A percentile compares a stretch with the other conserved stretches of the same genome.
phyloP scores from a whole-genome alignment of 1,284 basidiomycete genomes.

The Malassezia psittaci region DNA sequence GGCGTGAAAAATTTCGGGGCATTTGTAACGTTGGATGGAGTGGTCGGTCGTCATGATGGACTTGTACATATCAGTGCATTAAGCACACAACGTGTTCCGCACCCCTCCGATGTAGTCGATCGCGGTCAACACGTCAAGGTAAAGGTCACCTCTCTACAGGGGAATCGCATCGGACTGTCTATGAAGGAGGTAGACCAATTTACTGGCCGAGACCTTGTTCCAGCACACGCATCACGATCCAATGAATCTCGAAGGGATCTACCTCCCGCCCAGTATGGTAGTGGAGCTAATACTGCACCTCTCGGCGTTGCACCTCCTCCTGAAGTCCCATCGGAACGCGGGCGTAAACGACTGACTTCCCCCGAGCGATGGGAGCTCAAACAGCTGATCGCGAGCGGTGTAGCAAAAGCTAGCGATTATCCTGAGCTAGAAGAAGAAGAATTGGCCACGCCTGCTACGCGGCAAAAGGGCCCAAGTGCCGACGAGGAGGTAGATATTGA shows the following conservation, averaged over 20 bases:
- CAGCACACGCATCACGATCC: slow-evolving; percentile 56
- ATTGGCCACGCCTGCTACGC: slow-evolving; percentile 29
- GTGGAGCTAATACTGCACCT: slow-evolving; percentile 52
- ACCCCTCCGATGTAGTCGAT: slow-evolving; percentile 72
- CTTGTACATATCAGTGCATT: slow-evolving; percentile 93
- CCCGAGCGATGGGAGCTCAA: slow-evolving; percentile 99
- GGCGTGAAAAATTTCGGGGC: slow-evolving; percentile 90
- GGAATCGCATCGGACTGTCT: slow-evolving; percentile 68
- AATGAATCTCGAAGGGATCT: slow-evolving; percentile 14
- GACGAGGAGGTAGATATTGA: slow-evolving; percentile 80
- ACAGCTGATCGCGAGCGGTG: slow-evolving; percentile 91
- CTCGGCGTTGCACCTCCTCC: slow-evolving; percentile 20
- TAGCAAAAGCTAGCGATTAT: slow-evolving; percentile 82
- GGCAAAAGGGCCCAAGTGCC: slow-evolving; percentile 24
- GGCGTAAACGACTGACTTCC: slow-evolving; percentile 71
- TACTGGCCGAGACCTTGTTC: slow-evolving; percentile 78
- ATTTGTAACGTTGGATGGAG: slow-evolving; percentile 78
- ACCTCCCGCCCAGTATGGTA: slow-evolving; percentile 26
- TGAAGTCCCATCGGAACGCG: slow-evolving; percentile 13
- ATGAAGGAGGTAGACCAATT: slow-evolving; percentile 96
- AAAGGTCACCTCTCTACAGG: slow-evolving; percentile 67
- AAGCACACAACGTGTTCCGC: slow-evolving; percentile 71
- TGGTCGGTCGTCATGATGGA: slow-evolving; percentile 75
- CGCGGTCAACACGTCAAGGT: slow-evolving; percentile 82
- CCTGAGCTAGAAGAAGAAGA: slow-evolving; percentile 75